A percentile compares a stretch with the other conserved stretches of the same genome.
Evolutionary conservation across 228 moss, liverwort and hornwort species (phyloP).

Genomic region (Sphagnum magellanicum): DNA sequence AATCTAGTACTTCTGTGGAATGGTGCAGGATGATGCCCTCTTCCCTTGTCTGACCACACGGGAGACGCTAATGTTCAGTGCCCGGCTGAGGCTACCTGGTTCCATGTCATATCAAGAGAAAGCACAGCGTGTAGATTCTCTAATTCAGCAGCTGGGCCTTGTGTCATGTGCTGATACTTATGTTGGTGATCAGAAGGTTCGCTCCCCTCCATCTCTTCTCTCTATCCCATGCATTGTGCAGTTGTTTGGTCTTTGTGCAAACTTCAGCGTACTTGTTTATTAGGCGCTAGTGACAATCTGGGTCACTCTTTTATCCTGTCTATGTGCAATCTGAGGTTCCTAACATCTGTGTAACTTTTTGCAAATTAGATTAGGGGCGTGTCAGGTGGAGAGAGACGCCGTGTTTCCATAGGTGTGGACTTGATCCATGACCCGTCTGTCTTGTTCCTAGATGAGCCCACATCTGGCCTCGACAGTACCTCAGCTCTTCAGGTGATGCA

Average conservation of each 20-base stretch:
- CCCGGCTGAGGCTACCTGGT: conserved; percentile 31
- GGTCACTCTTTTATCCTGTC: neutral
- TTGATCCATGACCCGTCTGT: conserved; percentile 50
- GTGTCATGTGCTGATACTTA: conserved; percentile 19
- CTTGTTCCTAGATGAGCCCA: conserved; percentile 45
- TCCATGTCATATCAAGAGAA: conserved; percentile 26
- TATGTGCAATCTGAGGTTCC: neutral
- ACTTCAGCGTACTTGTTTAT: no score
- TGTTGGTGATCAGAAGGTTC: neutral
- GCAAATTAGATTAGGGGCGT: conserved; percentile 28
- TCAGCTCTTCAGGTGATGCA: conserved; percentile 42
- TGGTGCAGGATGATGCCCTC: conserved; percentile 41
- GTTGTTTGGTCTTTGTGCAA: neutral
- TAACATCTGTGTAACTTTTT: conserved; percentile 6
- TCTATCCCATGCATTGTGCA: neutral
- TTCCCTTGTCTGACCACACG: conserved; percentile 46
- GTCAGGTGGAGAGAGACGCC: conserved; percentile 43
- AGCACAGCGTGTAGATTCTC: conserved; percentile 29
- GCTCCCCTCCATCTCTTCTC: neutral
- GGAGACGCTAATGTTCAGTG: conserved; percentile 60
- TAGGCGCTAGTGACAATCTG: neutral
- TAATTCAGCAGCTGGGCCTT: conserved; percentile 47
- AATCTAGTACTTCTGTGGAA: neutral
- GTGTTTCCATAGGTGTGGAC: conserved; percentile 51
- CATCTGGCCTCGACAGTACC: conserved; percentile 40